Evolutionary conservation across 306 rosid genomes (phyloP).

Genomic region (Prunus davidiana): DNA sequence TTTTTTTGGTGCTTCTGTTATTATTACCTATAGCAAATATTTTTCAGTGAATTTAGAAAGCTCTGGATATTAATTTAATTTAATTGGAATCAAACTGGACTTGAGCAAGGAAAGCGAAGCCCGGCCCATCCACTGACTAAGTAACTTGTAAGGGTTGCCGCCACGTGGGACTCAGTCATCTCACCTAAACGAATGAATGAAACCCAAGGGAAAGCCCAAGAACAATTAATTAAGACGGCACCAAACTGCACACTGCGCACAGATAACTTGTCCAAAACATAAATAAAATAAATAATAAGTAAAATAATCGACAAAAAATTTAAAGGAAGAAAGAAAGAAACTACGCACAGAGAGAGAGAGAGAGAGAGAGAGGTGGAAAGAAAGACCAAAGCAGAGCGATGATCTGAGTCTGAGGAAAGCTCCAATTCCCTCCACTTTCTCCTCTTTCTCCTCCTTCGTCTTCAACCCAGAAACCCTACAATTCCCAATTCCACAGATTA

Average conservation of each 20-base stretch:
- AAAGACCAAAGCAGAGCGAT: neutral
- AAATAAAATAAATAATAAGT: neutral
- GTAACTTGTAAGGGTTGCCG: neutral
- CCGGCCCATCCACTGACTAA: neutral
- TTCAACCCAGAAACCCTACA: conserved; percentile 14
- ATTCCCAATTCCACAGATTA: neutral
- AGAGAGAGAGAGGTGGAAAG: neutral
- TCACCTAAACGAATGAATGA: neutral
- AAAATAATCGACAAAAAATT: neutral
- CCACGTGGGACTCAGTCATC: neutral
- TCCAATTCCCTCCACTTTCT: conserved; percentile 7
- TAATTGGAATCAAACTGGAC: too few relatives aligned
- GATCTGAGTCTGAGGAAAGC: conserved; percentile 23
- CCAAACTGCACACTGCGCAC: neutral
- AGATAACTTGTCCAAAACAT: neutral
- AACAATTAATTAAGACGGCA: neutral
- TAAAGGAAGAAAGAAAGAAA: neutral
- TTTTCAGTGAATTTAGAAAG: too few relatives aligned
- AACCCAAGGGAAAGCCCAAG: neutral
- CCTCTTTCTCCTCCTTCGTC: neutral
- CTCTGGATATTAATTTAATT: too few relatives aligned
- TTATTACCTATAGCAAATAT: too few relatives aligned
- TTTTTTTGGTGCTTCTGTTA: too few relatives aligned
- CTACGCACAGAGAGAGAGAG: neutral
- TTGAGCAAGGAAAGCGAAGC: too few relatives aligned